Percentiles rank a stretch among this genome's conserved stretches.
Evolutionary conservation across 2,329 filamentous ascomycete genomes (phyloP).

Genomic region (Sphaerulina musiva): DNA sequence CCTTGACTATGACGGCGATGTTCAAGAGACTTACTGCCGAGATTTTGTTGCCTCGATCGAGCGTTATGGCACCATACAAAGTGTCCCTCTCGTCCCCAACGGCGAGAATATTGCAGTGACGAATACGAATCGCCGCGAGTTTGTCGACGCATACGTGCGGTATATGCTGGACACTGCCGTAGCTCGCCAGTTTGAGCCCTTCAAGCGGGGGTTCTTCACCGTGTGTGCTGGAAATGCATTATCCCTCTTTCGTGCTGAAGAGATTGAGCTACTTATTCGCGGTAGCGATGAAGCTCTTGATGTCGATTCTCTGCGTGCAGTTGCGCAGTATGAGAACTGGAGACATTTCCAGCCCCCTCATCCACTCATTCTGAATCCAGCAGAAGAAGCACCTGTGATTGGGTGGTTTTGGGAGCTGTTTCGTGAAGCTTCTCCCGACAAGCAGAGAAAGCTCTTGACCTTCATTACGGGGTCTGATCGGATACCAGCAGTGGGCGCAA

Average conservation of each 20-base stretch:
- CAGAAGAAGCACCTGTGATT: conserved; percentile 59
- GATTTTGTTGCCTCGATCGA: conserved; percentile 75
- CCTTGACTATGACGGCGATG: conserved; percentile 76
- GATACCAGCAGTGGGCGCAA: conserved; percentile 80
- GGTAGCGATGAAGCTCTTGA: conserved; percentile 81
- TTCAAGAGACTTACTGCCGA: conserved; percentile 70
- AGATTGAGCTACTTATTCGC: conserved; percentile 80
- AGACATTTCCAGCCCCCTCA: conserved; percentile 35
- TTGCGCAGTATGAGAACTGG: conserved; percentile 81
- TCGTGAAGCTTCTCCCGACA: conserved; percentile 53
- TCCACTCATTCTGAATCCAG: conserved; percentile 35
- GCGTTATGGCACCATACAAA: conserved; percentile 62
- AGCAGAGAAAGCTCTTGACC: conserved; percentile 71
- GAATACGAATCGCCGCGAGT: conserved; percentile 76
- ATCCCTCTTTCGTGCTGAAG: conserved; percentile 79
- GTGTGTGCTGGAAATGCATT: conserved; percentile 85
- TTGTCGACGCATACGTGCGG: conserved; percentile 76
- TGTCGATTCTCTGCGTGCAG: conserved; percentile 65
- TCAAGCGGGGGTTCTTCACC: conserved; percentile 88
- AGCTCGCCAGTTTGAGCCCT: conserved; percentile 79
- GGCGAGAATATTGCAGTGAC: conserved; percentile 72
- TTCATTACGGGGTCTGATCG: conserved; percentile 90
- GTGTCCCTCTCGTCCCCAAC: conserved; percentile 64
- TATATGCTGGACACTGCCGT: conserved; percentile 74
- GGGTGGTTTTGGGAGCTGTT: conserved; percentile 89